phyloP scores from a whole-genome alignment of 75 land plant genomes.

The Isoetes taiwanensis region DNA sequence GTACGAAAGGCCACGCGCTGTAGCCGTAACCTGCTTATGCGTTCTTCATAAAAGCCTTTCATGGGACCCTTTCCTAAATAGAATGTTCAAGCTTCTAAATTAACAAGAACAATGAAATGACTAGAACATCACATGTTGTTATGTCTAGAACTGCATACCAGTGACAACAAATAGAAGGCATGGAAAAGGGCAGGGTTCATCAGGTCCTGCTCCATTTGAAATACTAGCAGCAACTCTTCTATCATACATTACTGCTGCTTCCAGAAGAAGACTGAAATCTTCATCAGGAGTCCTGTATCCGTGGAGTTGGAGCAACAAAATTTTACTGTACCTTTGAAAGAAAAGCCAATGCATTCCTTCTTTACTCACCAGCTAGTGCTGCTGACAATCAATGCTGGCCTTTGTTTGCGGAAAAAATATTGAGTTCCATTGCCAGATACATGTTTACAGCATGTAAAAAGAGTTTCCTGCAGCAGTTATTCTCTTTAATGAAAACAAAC shows the following conservation, averaged over 20 bases:
- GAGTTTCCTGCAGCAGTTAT: too few species aligned
- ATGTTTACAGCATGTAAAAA: too few species aligned
- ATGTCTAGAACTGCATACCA: slow-evolving; percentile 36
- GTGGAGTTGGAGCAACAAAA: neutral
- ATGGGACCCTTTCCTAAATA: slow-evolving; percentile 84
- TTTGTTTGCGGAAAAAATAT: too few species aligned
- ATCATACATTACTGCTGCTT: slow-evolving; percentile 92
- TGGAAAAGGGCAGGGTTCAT: slow-evolving; percentile 48
- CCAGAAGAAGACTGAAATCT: slow-evolving; percentile 76
- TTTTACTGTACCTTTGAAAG: neutral
- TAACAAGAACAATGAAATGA: neutral
- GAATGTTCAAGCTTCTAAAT: neutral
- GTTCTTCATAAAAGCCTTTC: slow-evolving; percentile 68
- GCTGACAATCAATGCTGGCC: slow-evolving; percentile 90
- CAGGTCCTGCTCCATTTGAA: slow-evolving; percentile 9
- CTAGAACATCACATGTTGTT: too few species aligned
- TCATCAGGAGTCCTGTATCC: slow-evolving; percentile 92
- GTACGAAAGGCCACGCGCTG: slow-evolving; percentile 86
- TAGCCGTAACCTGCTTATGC: slow-evolving; percentile 49
- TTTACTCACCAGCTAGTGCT: slow-evolving; percentile 74
- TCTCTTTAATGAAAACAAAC: too few species aligned
- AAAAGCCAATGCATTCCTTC: neutral
- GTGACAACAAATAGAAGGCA: slow-evolving; percentile 73
- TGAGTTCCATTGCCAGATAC: too few species aligned
- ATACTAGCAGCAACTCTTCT: slow-evolving; percentile 70